These are phyloP conservation scores for Crithidia fasciculata DNA, from an alignment of 208 protist species.

Conservation along the genomic window DNA sequence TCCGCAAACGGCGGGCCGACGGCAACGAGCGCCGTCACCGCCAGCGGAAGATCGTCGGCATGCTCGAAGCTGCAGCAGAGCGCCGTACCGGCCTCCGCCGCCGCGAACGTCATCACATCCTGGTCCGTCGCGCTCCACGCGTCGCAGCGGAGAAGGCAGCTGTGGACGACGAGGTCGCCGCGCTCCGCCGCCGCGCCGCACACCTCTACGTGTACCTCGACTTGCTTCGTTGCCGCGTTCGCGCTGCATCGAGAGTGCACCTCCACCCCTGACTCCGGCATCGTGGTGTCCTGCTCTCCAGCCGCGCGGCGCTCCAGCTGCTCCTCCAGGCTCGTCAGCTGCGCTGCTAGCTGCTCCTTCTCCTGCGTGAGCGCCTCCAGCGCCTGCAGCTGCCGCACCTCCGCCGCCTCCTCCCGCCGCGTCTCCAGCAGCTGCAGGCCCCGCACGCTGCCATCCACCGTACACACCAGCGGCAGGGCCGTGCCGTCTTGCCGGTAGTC, in stretches of 20 bases:
- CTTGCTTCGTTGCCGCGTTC: constrained; percentile 16
- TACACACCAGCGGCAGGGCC: constrained; percentile 81
- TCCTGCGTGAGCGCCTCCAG: constrained; percentile 78
- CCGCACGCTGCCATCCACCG: constrained; percentile 85
- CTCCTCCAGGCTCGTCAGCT: constrained; percentile 78
- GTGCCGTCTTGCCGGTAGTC: constrained; percentile 92
- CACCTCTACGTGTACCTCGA: constrained; percentile 39
- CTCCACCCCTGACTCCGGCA: constrained; percentile 58
- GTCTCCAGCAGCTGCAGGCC: constrained; percentile 75
- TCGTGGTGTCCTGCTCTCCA: constrained; percentile 64
- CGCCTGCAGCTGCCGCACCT: constrained; percentile 58
- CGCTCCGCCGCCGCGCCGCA: constrained; percentile 23
- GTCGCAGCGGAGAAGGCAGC: constrained; percentile 73
- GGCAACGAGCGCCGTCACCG: constrained; percentile 76
- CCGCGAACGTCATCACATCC: constrained; percentile 17
- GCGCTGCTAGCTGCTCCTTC: constrained; percentile 71
- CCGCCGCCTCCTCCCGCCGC: constrained; percentile 48
- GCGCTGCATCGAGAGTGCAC: constrained; percentile 40
- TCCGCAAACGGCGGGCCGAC: constrained; percentile 70
- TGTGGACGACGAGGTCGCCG: constrained; percentile 68
- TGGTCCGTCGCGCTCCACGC: constrained; percentile 26
- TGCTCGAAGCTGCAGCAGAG: constrained; percentile 72
- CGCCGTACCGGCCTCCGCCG: constrained; percentile 30
- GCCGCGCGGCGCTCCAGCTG: constrained; percentile 36
- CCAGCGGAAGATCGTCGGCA: constrained; percentile 56